Conservation (phyloP, 176 grass and related monocot species). For the Olyra latifolia region DNA sequence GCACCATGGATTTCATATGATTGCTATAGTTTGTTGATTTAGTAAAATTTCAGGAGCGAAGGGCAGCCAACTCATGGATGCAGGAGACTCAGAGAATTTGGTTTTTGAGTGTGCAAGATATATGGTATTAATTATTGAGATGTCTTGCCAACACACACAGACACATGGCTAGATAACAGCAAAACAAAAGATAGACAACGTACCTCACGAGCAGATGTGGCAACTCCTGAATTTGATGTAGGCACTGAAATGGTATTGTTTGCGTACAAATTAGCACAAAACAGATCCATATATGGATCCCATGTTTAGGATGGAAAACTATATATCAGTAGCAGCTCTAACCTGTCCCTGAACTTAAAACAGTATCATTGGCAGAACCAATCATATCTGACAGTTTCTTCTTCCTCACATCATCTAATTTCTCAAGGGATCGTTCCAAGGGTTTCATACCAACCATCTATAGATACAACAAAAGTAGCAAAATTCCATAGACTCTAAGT, state of each 20-base stretch:
- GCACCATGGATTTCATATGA: background rate
- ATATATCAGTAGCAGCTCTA: constrained; percentile 1
- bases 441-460: constrained; percentile 99
- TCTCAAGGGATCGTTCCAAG: constrained; percentile 90
- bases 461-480: constrained; percentile 32
- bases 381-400: constrained; percentile 99
- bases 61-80: background rate
- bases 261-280: constrained; percentile 4
- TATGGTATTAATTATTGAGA: background rate
- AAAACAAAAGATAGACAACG: constrained; percentile 20
- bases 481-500: background rate
- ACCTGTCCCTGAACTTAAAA: constrained; percentile 67
- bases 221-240: constrained; percentile 43
- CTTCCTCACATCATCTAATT: constrained; percentile 96
- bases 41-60: too few relatives aligned
- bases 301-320: constrained; percentile 5
- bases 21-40: background rate
- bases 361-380: constrained; percentile 57
- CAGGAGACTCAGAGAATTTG: background rate
- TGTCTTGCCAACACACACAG: background rate
- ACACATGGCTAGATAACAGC: background rate
- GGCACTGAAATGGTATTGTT: constrained; percentile 45
- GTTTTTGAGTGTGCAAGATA: background rate
- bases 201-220: constrained; percentile 70
- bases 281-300: background rate